Conservation (phyloP, 2,329 filamentous ascomycete genomes). For the Talaromyces sp. region DNA sequence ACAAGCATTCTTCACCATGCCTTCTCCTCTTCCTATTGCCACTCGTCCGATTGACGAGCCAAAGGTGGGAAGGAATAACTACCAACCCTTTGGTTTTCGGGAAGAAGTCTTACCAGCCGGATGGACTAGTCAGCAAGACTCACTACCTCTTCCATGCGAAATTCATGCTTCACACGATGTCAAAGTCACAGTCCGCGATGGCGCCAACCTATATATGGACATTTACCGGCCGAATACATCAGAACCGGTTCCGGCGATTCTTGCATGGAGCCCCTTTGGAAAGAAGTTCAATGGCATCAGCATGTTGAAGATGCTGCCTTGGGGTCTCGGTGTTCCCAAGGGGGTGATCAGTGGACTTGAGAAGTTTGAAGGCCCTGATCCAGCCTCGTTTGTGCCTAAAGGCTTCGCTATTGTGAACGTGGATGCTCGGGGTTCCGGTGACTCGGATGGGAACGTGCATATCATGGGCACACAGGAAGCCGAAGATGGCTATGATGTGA, state of each 20-base stretch:
- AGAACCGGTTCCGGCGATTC: background rate
- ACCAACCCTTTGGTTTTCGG: background rate
- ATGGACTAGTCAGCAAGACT: background rate
- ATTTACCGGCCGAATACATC: background rate
- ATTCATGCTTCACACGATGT: background rate
- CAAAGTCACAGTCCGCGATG: background rate
- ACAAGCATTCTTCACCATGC: background rate
- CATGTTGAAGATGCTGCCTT: background rate
- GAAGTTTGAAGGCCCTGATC: background rate
- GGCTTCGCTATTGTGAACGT: constrained; percentile 29
- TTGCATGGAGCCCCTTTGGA: background rate
- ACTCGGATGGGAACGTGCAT: constrained; percentile 29
- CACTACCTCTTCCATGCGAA: background rate
- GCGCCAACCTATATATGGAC: background rate
- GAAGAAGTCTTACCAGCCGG: background rate
- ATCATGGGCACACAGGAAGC: constrained; percentile 39
- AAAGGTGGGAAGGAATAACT: background rate
- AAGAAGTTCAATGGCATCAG: background rate
- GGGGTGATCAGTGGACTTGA: background rate
- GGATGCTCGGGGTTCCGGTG: constrained; percentile 26
- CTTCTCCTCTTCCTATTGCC: background rate
- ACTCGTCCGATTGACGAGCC: background rate
- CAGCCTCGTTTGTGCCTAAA: constrained; percentile 22
- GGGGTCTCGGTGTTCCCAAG: background rate
- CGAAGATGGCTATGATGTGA: constrained; percentile 22